Evolutionary conservation across 2,329 filamentous ascomycete genomes (phyloP), one percentile per base, ranked within the genome.

Genomic region (Penicillium sp.): DNA sequence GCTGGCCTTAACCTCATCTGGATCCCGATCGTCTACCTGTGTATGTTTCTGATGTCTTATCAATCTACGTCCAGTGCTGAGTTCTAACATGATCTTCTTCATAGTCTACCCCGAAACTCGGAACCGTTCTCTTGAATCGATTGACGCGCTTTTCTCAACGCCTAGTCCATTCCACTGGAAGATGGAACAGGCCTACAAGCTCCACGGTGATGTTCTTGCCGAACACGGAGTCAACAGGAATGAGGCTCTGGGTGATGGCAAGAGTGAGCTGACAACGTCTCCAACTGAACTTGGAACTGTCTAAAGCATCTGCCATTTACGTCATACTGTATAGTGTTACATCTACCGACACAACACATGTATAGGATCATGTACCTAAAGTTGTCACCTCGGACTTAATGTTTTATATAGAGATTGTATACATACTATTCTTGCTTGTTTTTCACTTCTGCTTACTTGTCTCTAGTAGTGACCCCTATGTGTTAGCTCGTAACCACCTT

Each of bases 51-150:
- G 34, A 15, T 13, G 0, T 23, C 10, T 4, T 25, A 13, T 35
- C 3, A 6, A 16, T 23, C 3, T 13, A 13, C 6, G 1, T 15
- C 10, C 13, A 18, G 18, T 15, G 8, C 16, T 10, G 7, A 23
- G 9, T 25, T 2, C 55, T 63, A 59, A 63, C 31, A 39, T 39
- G 5, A 15, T 39, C 21, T n/a, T 29, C 9, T 15, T 31, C 21
- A 3, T 31, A 65, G 63, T 79, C 61, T 82, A 80, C 46, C 82
- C 82, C 0, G 82, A 85, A 62, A 84, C 81, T 0, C 66, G 73
- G 3, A 70, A 72, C 46, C 72, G 79, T n/a, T 79, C 78, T 6
- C 70, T 82, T 4, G 80, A 82, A 58, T 79, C 77, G 3, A 80
- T 81, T 39, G 76, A 81, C 35, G 69, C 74, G 1, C 69, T 82